Base-by-base conservation (phyloP, 1,284 basidiomycete genomes). In the Ceratobasidium sp. region DNA sequence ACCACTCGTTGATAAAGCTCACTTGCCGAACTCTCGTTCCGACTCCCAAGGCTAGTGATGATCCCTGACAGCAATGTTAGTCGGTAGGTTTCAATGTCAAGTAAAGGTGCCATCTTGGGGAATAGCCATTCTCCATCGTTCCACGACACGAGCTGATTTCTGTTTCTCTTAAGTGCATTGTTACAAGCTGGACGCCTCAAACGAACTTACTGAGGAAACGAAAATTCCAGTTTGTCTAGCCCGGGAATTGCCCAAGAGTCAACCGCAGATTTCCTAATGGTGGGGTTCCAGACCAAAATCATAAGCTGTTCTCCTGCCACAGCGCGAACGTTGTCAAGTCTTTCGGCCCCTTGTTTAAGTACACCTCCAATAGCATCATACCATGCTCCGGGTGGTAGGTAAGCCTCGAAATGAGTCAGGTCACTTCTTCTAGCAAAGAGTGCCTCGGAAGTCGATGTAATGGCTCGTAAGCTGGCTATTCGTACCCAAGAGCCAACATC, bases 401-500 rank as follows among this genome's bases (percentile, higher is more conserved):
- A 94, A 26, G 85, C 85, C 39, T 86, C 84, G 77, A 91, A 89
- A 64, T 28, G 60, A 9, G 40, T 60, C 5, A 81, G 68, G 39
- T 39, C 53, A 13, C 2, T 69, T 49, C 39, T 72, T 9, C 18
- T 75, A 77, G 80, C 6, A 80, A 82, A 73, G 51, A 82, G 7
- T 68, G 80, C 39, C 82, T 77, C 13, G 40, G 83, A 53, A 67
- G 80, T 79, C 51, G 77, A 66, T 82, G 77, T 42, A 80, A 96
- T 83, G 20, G 93, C 91, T 68, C 88, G 88, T 80, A 95, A 87
- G 83, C 91, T 92, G 56, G 91, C 88, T n/a, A 94, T 89, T 69
- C 98, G 93, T 42, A 98, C 90, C 97, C 97, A 99, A 0, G 97
- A 98, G 40, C 98, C 98, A 33, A 99, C 95, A 83, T 99, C 98